Evolutionary conservation across 139 green algal species (phyloP), one percentile per base, ranked within the genome.

Genomic region (Edaphochlamys debaryana): DNA sequence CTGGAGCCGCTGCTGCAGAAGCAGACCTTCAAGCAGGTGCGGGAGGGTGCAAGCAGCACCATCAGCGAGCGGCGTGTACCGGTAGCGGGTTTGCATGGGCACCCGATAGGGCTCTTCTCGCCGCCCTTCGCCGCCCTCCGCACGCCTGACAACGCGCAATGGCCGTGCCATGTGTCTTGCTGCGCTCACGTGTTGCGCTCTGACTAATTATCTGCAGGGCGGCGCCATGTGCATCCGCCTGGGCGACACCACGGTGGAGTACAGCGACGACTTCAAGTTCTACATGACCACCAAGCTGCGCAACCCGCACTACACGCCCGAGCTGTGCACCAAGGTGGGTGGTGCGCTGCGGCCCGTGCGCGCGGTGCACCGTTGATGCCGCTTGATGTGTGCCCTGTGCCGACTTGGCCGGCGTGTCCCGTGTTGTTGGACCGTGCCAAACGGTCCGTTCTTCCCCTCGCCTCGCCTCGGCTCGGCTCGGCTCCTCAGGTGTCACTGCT

Each of bases 281-380:
- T 98, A 96, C 89, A 96, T 98, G 84, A 98, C 94, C 74, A 97
- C 94, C 50, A 96, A 97, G 86, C 86, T 97, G 67, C 88, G 94
- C 54, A 98, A 98, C 87, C 94, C 94, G 38, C 94, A 98, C 86
- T 98, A 95, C 81, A 85, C 93, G 20, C 94, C 94, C 48, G 94
- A 97, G 80, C 79, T 97, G 20, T 92, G 87, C 85, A 94, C 94
- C 71, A 97, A 98, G 90, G 89, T 89, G n/a, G 60, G 77, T 4
- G 17, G 37, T 52, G 67, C n/a, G n/a, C n/a, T n/a, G n/a, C n/a
- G n/a, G n/a, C n/a, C n/a, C n/a, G n/a, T n/a, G n/a, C n/a, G n/a
- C n/a, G n/a, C n/a, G n/a, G n/a, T n/a, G n/a, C n/a, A n/a, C n/a
- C n/a, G n/a, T n/a, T n/a, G n/a, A n/a, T n/a, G n/a, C n/a, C n/a